phyloP scores from a whole-genome alignment of 176 grass and related monocot genomes.

The Oryza glumipatula region DNA sequence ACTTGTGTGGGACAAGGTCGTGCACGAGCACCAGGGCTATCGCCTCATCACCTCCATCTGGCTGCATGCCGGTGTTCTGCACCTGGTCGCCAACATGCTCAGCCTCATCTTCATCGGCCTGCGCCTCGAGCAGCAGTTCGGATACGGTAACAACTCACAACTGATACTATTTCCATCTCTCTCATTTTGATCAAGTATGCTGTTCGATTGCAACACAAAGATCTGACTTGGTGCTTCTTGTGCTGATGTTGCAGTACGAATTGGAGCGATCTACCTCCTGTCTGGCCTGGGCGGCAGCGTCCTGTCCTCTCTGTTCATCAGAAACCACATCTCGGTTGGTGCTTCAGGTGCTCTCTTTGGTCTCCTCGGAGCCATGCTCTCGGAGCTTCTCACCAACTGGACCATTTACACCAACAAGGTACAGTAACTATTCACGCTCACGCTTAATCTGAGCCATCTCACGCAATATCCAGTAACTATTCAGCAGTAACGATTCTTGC shows the following conservation, averaged over 20 bases:
- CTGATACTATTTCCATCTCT: background rate
- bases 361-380: constrained; percentile 91
- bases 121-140: constrained; percentile 95
- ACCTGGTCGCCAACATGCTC: constrained; percentile 90
- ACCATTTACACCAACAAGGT: constrained; percentile 97
- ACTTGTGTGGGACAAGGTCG: constrained; percentile 81
- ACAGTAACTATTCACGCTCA: background rate
- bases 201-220: background rate
- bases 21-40: constrained; percentile 81
- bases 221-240: background rate
- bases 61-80: constrained; percentile 82
- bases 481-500: too few species aligned
- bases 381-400: constrained; percentile 92
- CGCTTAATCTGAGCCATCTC: background rate
- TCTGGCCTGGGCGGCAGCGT: constrained; percentile 85
- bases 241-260: constrained; percentile 59
- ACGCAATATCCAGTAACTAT: too few species aligned
- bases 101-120: constrained; percentile 89
- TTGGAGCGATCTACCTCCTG: constrained; percentile 67
- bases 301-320: constrained; percentile 78
- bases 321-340: constrained; percentile 80
- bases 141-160: constrained; percentile 38
- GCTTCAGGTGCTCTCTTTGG: constrained; percentile 92
- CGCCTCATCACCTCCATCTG: constrained; percentile 81
- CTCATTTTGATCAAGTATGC: background rate